Percentiles rank a stretch among this genome's conserved stretches.
Evolutionary conservation across 441 rosid species (phyloP).

Genomic region (Mallotus japonicus): DNA sequence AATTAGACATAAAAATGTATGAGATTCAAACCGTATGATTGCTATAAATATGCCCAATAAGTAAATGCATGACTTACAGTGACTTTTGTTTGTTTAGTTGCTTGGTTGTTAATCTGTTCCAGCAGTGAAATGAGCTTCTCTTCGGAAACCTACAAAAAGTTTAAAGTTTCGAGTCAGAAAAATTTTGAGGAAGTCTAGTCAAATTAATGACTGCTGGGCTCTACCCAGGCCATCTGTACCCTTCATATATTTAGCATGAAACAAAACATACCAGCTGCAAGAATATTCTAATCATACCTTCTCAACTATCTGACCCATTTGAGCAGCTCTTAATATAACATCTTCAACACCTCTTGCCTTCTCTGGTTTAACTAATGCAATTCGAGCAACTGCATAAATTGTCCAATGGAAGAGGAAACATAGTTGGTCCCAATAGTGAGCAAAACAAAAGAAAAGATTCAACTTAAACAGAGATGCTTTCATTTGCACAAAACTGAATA

Average conservation of each 20-base stretch:
- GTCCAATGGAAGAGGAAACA: neutral
- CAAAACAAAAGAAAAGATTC: neutral
- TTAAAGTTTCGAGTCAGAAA: neutral
- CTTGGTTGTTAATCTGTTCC: conserved; percentile 92
- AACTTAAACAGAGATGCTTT: neutral
- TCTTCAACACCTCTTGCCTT: conserved; percentile 96
- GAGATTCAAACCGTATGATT: neutral
- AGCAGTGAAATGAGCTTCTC: conserved; percentile 81
- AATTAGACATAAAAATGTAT: neutral
- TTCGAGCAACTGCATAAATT: conserved; percentile 65
- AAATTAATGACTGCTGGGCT: neutral
- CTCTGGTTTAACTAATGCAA: conserved; percentile 98
- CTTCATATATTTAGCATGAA: neutral
- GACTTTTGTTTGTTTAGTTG: conserved; percentile 86
- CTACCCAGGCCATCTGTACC: neutral
- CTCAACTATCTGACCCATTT: conserved; percentile 87
- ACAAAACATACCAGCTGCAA: conserved; percentile 11
- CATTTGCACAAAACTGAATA: neutral
- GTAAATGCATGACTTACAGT: conserved; percentile 49
- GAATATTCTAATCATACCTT: conserved; percentile 49
- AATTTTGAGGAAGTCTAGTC: neutral
- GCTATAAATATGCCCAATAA: neutral
- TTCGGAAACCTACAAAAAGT: conserved; percentile 67
- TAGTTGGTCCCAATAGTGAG: neutral
- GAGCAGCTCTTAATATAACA: conserved; percentile 80